A percentile compares a stretch with the other conserved stretches of the same genome.
Conservation (phyloP, 805 yeast genomes). For the Starmerella ratchasimensis region DNA sequence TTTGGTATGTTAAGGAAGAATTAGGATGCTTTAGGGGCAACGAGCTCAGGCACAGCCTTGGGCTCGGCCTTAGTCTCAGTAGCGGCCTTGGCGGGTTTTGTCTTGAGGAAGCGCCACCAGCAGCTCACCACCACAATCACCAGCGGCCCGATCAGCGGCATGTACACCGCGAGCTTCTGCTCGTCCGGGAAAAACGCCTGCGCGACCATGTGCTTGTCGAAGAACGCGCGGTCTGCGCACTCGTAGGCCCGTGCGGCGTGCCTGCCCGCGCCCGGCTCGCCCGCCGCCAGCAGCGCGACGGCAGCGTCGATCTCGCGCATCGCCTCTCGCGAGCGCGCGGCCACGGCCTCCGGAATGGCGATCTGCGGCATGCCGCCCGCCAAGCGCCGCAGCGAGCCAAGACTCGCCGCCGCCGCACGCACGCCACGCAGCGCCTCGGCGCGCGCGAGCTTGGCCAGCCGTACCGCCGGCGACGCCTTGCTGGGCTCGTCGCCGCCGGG, state of each 20-base stretch:
- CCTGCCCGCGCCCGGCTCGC: constrained; percentile 31
- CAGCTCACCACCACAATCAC: constrained; percentile 40
- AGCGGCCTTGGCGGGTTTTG: no score
- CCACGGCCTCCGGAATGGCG: constrained; percentile 67
- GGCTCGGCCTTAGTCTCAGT: no score
- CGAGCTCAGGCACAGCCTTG: no score
- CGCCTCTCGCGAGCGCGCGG: constrained; percentile 41
- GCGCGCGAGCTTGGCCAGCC: constrained; percentile 51
- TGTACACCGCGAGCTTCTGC: constrained; percentile 84
- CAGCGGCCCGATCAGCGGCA: constrained; percentile 82
- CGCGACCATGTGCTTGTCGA: constrained; percentile 88
- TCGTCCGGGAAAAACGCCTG: constrained; percentile 92
- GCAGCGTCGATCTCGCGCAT: constrained; percentile 33
- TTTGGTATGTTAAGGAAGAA: no score
- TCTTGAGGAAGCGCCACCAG: constrained; percentile 13
- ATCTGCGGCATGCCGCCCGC: constrained; percentile 59
- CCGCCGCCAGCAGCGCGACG: constrained; percentile 23
- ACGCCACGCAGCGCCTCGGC: constrained; percentile 45
- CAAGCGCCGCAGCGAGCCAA: constrained; percentile 57
- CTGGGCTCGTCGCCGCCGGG: constrained; percentile 47
- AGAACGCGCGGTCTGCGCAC: constrained; percentile 64
- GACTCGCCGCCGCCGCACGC: constrained; percentile 48
- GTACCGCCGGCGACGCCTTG: constrained; percentile 10
- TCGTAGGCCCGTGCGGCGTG: constrained; percentile 41
- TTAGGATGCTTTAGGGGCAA: no score